Evolutionary conservation across 176 grass and related monocot species (phyloP).

Genomic region (Eragrostis curvula): DNA sequence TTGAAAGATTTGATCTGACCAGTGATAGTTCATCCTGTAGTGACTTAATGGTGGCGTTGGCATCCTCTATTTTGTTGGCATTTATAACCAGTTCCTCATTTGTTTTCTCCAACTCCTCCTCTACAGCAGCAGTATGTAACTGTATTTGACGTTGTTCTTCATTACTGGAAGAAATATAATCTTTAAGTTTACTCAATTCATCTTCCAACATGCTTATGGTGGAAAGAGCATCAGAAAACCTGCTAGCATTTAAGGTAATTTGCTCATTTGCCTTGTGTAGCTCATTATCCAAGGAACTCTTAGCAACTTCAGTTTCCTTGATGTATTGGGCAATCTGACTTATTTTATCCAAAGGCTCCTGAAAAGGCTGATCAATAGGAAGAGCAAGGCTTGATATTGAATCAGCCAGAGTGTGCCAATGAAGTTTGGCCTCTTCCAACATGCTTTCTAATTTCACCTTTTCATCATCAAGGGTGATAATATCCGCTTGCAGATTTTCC

Average conservation of each 20-base stretch:
- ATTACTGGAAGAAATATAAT: conserved; percentile 66
- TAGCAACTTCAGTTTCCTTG: conserved; percentile 68
- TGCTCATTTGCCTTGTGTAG: conserved; percentile 61
- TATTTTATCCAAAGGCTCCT: conserved; percentile 66
- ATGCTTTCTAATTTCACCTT: conserved; percentile 56
- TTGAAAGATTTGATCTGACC: conserved; percentile 53
- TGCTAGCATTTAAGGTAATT: conserved; percentile 53
- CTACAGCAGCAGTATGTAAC: conserved; percentile 49
- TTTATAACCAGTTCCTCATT: conserved; percentile 63
- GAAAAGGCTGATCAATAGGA: conserved; percentile 59
- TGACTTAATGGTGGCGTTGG: conserved; percentile 65
- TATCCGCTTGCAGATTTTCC: conserved; percentile 62
- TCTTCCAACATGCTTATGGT: conserved; percentile 68
- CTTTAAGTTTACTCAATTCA: conserved; percentile 64
- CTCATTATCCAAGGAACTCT: conserved; percentile 61
- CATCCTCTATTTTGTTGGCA: conserved; percentile 70
- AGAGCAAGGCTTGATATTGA: conserved; percentile 62
- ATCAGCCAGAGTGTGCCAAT: conserved; percentile 53
- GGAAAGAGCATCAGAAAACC: conserved; percentile 51
- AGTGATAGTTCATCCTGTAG: conserved; percentile 77
- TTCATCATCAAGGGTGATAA: conserved; percentile 57
- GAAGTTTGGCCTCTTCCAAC: conserved; percentile 62
- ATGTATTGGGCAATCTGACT: conserved; percentile 58
- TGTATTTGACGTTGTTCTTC: conserved; percentile 75
- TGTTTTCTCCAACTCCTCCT: conserved; percentile 84